These are phyloP conservation scores for Penicillium turbatum DNA, from an alignment of 495 filamentous ascomycete species.

Conservation along the genomic window DNA sequence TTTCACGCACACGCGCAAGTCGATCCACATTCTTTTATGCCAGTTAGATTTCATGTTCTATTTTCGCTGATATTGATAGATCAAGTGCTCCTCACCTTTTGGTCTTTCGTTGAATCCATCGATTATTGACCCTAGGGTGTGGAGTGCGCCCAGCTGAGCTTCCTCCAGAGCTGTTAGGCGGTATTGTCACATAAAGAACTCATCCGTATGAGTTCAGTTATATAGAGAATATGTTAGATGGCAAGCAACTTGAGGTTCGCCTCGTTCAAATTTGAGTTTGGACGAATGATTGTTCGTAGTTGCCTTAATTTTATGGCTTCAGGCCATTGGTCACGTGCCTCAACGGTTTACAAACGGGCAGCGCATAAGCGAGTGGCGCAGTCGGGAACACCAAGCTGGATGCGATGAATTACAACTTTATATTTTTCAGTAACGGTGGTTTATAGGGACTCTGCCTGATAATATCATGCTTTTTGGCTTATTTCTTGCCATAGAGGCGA, in stretches of 20 bases:
- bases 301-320: not conserved
- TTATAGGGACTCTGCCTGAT: too few relatives aligned
- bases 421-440: too few relatives aligned
- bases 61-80: too few relatives aligned
- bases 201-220: not conserved
- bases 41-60: conserved; percentile 10
- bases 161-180: not conserved
- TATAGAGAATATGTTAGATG: not conserved
- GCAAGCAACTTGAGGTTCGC: not conserved
- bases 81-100: not conserved
- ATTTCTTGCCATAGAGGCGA: too few relatives aligned
- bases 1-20: conserved; percentile 58
- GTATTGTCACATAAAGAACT: too few relatives aligned
- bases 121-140: not conserved
- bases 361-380: too few relatives aligned
- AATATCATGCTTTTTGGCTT: too few relatives aligned
- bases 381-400: too few relatives aligned
- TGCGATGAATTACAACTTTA: too few relatives aligned
- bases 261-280: not conserved
- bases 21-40: conserved; percentile 30
- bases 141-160: not conserved
- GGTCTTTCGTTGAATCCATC: conserved; percentile 1
- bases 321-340: not conserved
- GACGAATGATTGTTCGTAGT: not conserved
- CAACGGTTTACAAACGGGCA: not conserved